Conservation (phyloP, 805 yeast species). For the Ogataea nakhonphanomensis region DNA sequence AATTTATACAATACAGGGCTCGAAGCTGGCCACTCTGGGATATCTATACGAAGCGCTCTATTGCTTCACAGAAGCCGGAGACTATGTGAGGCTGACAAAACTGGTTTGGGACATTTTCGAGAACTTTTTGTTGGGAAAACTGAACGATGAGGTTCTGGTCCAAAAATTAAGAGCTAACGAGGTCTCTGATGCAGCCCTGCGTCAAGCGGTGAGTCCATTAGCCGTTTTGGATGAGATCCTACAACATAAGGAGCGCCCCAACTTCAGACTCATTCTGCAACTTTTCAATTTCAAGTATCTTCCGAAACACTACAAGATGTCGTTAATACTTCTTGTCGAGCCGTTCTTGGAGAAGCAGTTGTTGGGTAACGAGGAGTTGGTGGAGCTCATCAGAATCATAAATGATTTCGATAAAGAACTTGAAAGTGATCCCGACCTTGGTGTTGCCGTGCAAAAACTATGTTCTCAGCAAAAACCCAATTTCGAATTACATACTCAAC, state of each 20-base stretch:
- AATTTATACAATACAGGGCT: slow-evolving; percentile 53
- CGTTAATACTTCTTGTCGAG: slow-evolving; percentile 48
- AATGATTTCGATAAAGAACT: slow-evolving; percentile 20
- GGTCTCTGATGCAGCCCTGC: slow-evolving; percentile 48
- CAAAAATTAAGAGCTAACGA: slow-evolving; percentile 21
- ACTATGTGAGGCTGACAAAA: slow-evolving; percentile 46
- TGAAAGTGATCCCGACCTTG: slow-evolving; percentile 2
- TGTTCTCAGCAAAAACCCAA: not conserved
- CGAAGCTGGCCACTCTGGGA: slow-evolving; percentile 25
- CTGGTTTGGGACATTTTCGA: slow-evolving; percentile 63
- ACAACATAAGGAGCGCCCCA: slow-evolving; percentile 22
- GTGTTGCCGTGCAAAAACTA: not conserved
- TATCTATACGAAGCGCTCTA: slow-evolving; percentile 56
- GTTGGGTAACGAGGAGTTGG: slow-evolving; percentile 22
- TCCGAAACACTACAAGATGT: slow-evolving; percentile 48
- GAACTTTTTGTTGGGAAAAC: slow-evolving; percentile 49
- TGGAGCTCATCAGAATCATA: slow-evolving; percentile 24
- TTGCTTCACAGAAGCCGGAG: slow-evolving; percentile 63
- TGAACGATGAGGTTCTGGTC: slow-evolving; percentile 47
- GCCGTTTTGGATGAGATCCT: slow-evolving; percentile 57
- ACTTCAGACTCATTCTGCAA: slow-evolving; percentile 32
- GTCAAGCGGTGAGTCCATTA: slow-evolving; percentile 70
- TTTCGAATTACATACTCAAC: not conserved
- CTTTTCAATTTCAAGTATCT: slow-evolving; percentile 50
- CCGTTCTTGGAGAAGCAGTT: slow-evolving; percentile 25